Evolutionary conservation across 441 rosid species (phyloP).

Genomic region (Monsonia emarginata): DNA sequence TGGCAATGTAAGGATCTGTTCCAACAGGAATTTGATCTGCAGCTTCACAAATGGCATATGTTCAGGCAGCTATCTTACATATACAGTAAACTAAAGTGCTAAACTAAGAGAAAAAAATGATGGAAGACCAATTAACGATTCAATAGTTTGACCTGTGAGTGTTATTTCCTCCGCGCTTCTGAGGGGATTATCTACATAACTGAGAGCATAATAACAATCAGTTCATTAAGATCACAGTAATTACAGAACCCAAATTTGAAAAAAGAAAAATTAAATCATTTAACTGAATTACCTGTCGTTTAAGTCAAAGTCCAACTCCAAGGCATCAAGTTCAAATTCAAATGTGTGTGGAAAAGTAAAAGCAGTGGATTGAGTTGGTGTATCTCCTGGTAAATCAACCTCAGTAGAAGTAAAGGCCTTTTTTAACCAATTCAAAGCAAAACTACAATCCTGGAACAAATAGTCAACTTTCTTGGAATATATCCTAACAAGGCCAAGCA

Average conservation of each 20-base stretch:
- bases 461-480: constrained; percentile 87
- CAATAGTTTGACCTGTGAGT: constrained; percentile 33
- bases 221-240: too few species aligned
- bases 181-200: constrained; percentile 42
- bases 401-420: constrained; percentile 38
- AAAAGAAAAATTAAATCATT: background rate
- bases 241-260: too few species aligned
- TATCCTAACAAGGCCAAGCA: constrained; percentile 75
- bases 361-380: constrained; percentile 55
- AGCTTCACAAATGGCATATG: background rate
- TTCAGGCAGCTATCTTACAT: background rate
- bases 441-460: constrained; percentile 54
- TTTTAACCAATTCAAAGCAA: constrained; percentile 31
- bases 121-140: background rate
- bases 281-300: constrained; percentile 36
- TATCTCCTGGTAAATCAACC: constrained; percentile 60
- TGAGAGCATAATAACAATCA: too few species aligned
- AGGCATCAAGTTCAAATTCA: constrained; percentile 54
- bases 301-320: constrained; percentile 37
- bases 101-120: background rate
- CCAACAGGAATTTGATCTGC: constrained; percentile 59
- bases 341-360: constrained; percentile 60
- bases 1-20: constrained; percentile 47
- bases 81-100: background rate
- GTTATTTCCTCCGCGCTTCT: constrained; percentile 57